Percentiles rank a stretch among this genome's conserved stretches.
Evolutionary conservation across 257 asterid genomes (phyloP).

Genomic region (Primulina huaijiensis): DNA sequence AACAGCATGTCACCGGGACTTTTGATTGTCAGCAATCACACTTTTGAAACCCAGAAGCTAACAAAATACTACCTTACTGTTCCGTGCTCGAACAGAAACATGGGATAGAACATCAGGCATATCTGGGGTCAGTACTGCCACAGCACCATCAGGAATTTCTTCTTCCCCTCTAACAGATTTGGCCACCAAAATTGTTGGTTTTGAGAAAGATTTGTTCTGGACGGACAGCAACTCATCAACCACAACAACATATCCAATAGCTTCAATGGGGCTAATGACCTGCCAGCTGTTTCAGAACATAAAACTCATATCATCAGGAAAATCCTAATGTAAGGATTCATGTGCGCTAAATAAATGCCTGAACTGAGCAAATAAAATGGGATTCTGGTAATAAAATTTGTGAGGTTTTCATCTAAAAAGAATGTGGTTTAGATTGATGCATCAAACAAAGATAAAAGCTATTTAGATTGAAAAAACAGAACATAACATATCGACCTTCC

Average conservation of each 20-base stretch:
- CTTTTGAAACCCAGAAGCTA: constrained; percentile 8
- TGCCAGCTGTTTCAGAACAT: constrained; percentile 77
- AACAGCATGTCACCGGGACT: constrained; percentile 10
- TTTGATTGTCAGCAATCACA: constrained; percentile 16
- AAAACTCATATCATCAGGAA: constrained; percentile 20
- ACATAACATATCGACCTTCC: constrained; percentile 64
- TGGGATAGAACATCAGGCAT: constrained; percentile 99
- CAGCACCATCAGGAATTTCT: constrained; percentile 96
- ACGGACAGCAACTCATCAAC: constrained; percentile 89
- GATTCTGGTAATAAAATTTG: constrained; percentile 19
- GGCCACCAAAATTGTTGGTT: constrained; percentile 87
- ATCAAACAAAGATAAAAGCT: constrained; percentile 5
- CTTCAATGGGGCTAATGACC: constrained; percentile 97
- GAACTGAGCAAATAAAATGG: constrained; percentile 3
- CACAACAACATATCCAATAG: constrained; percentile 85
- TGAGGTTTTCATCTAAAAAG: background rate
- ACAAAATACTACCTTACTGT: constrained; percentile 65
- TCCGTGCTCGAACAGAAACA: constrained; percentile 99
- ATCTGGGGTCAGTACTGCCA: constrained; percentile 94
- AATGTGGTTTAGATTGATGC: constrained; percentile 14
- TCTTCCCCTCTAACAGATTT: constrained; percentile 95
- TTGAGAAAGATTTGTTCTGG: constrained; percentile 70
- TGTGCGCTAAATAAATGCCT: background rate
- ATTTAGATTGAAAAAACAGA: background rate
- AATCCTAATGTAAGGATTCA: constrained; percentile 14